Base-by-base conservation (phyloP, 306 rosid genomes). In the Glycyrrhiza uralensis region DNA sequence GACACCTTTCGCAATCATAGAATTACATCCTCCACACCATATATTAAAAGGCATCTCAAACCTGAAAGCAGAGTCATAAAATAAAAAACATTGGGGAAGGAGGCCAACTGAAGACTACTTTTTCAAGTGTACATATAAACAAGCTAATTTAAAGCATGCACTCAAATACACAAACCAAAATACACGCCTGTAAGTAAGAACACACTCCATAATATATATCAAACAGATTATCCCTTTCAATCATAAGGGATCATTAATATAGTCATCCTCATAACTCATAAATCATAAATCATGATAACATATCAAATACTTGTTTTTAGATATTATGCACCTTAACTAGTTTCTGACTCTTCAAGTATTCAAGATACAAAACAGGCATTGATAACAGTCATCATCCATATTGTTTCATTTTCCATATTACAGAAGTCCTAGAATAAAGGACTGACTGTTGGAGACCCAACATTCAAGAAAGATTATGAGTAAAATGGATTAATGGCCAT, bases 11-110 rank as follows among this genome's bases (percentile, higher is more conserved):
- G 87, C 97, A 82, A 94, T 94, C 97, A 94, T 94, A 63, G 96
- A 86, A 79, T 94, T 94, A 84, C 99, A 94, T 65, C 99, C 99
- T 73, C 87, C 99, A 64, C 99, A 94, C 96, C 96, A 91, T 80
- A 94, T 79, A 63, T 94, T 88, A 65, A 69, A 91, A 45, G 96
- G 97, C 99, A 89, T 94, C 95, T 94, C 99, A 64, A 94, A 91
- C 87, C 97, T 89, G 86, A 68, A 65, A 58, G 30, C 47, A 65
- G 32, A 59, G 26, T 36, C 58, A 38, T 55, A 58, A 32, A 50
- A 41, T 8, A 28, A 39, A 39, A 64, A 12, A 55, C 13, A 24
- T 10, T 15, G 26, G 15, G 12, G 13, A 52, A 15, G 11, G 12
- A 54, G 7, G 24, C 22, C 30, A 33, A 14, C 32, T 18, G 28